Percentiles rank a stretch among this genome's conserved stretches.
Evolutionary conservation across 1,284 basidiomycete genomes (phyloP).

Genomic region (Acaromyces ingoldii): DNA sequence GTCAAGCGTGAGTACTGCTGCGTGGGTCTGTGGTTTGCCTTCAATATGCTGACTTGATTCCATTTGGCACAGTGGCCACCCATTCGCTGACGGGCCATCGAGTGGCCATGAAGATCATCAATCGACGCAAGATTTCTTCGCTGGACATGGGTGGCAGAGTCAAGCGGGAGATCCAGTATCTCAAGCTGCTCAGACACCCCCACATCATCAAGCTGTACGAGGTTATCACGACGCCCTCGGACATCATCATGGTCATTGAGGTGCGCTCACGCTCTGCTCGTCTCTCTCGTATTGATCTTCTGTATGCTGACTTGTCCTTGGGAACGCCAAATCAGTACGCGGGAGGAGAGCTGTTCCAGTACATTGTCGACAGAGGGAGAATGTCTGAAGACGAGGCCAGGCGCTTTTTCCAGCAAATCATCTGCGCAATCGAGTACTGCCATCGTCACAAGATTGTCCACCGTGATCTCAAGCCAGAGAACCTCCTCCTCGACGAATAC

Average conservation of each 20-base stretch:
- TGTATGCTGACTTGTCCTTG: no score
- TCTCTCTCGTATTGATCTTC: no score
- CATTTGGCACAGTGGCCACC: slow-evolving; percentile 72
- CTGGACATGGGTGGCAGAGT: slow-evolving; percentile 68
- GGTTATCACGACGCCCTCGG: slow-evolving; percentile 48
- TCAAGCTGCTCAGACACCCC: slow-evolving; percentile 47
- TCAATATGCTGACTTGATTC: no score
- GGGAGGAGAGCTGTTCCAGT: slow-evolving; percentile 49
- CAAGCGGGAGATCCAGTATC: slow-evolving; percentile 65
- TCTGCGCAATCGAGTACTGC: slow-evolving; percentile 48
- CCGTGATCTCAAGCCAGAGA: slow-evolving; percentile 50
- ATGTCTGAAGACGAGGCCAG: slow-evolving; percentile 47
- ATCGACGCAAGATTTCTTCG: slow-evolving; percentile 84
- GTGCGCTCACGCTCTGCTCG: slow-evolving; percentile 3
- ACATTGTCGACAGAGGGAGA: slow-evolving; percentile 48
- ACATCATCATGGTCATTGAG: slow-evolving; percentile 52
- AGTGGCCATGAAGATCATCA: slow-evolving; percentile 97
- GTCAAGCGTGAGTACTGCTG: slow-evolving; percentile 76
- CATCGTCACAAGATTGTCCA: slow-evolving; percentile 62
- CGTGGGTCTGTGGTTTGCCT: no score
- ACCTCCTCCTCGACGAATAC: slow-evolving; percentile 46
- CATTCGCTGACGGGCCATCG: slow-evolving; percentile 91
- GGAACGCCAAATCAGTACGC: slow-evolving; percentile 40
- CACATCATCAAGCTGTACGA: slow-evolving; percentile 52
- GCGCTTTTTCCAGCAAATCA: slow-evolving; percentile 50